Evolutionary conservation across 129 eudicot genomes (phyloP), one percentile per base, ranked within the genome.

Genomic region (Escallonia herrerae): DNA sequence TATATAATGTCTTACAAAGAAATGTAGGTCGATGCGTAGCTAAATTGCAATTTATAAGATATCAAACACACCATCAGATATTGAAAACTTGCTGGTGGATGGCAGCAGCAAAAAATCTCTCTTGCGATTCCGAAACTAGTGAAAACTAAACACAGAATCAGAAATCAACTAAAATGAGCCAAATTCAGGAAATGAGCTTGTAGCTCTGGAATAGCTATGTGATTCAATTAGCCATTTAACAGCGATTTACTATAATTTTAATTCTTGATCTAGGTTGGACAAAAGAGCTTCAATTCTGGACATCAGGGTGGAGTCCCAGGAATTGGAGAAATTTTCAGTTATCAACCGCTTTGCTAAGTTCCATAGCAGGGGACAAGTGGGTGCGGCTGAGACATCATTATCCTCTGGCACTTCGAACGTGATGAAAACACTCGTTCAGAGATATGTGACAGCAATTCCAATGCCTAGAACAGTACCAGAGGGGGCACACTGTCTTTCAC

Each of bases 281-380:
- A 81, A 77, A 59, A 71, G 66, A 49, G 69, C 67, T 54, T 78
- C 82, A 2, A 63, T 81, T 66, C 43, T 73, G 60, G 96, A 86
- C 42, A 3, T 81, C 50, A 83, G 53, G 70, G 64, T 83, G 78
- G 95, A 79, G 56, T 56, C 45, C 66, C 90, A 74, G 60, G 87
- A 83, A n/a, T 59, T 83, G 82, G 96, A 89, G 65, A 89, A 79
- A 63, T 64, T 79, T 55, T 74, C 87, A 5, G 62, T 80, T 45
- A 72, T 71, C 54, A 89, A 76, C 62, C 87, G 90, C 8, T 81
- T 83, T 40, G 96, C 96, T n/a, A 89, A 83, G 83, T 83, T 80
- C 60, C 96, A 85, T 61, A 52, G 61, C 62, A 64, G 78, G 65
- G 85, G 76, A 22, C 75, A 73, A 13, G 43, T 44, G 45, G 69